phyloP scores from a whole-genome alignment of 176 grass and related monocot species.

The Triticum turgidum region DNA sequence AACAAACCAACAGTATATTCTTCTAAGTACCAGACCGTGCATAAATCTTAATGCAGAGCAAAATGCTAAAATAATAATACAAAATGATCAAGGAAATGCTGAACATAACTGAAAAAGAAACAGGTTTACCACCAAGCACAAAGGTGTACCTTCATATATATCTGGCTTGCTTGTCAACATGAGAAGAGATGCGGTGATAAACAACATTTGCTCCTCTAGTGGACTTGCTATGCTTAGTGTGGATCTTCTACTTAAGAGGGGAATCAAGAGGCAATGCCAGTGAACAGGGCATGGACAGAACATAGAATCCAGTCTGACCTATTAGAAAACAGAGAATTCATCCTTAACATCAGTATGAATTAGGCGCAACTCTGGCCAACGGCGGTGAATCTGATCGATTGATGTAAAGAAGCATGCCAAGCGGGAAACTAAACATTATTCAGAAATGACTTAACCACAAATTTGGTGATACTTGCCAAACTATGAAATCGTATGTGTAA shows the following conservation, averaged over 20 bases:
- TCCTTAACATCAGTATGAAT: slow-evolving; percentile 23
- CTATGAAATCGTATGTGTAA: too few relatives aligned
- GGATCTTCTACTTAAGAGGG: slow-evolving; percentile 52
- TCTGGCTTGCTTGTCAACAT: slow-evolving; percentile 53
- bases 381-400: slow-evolving; percentile 72
- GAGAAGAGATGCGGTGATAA: slow-evolving; percentile 76
- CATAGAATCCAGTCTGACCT: too few relatives aligned
- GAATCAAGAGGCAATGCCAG: too few relatives aligned
- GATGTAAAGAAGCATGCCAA: not conserved
- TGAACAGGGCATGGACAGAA: too few relatives aligned
- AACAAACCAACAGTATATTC: not conserved
- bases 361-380: slow-evolving; percentile 67
- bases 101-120: slow-evolving; percentile 9
- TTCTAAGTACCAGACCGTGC: not conserved
- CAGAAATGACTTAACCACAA: not conserved
- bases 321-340: slow-evolving; percentile 38
- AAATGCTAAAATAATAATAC: not conserved
- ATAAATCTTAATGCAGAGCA: not conserved
- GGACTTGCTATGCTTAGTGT: slow-evolving; percentile 83
- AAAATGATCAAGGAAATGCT: not conserved
- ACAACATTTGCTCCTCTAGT: slow-evolving; percentile 89
- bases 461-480: too few relatives aligned
- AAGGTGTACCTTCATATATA: slow-evolving; percentile 84
- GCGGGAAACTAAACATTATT: slow-evolving; percentile 14
- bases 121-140: slow-evolving; percentile 12